Evolutionary conservation across 2,329 filamentous ascomycete species (phyloP), one percentile per base, ranked within the genome.

Genomic region (Arthrobotrys sphaeroides): DNA sequence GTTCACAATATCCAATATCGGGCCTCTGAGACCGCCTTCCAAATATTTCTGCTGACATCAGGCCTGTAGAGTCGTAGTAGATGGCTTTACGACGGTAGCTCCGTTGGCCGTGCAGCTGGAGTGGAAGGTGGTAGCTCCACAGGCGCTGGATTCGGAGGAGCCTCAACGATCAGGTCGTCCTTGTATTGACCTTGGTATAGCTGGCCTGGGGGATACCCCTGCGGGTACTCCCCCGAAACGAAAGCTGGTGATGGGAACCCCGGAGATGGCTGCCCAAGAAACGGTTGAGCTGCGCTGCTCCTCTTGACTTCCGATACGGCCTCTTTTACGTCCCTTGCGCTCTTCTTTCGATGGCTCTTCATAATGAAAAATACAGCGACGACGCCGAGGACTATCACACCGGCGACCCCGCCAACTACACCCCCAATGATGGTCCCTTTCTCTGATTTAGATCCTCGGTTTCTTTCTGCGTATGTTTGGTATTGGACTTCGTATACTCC

Each of bases 301-400:
- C 73, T 47, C 7, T 70, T 72, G 4, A 49, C 66, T 31, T 77
- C 66, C 18, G 65, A 45, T n/a, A 72, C 66, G 3, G 53, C 66
- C 33, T 77, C 73, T 24, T 70, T 66, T n/a, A 77, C 66, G 43
- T 61, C 73, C 31, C 38, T 38, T n/a, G 62, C 40, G 16, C 65
- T 70, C 51, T 77, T 77, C 26, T 72, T 70, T 18, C 73, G 65
- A 53, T 75, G 45, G 31, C 26, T 75, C 42, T 40, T 75, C 72
- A 75, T 75, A 12, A 69, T 69, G 20, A 75, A 75, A 22, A 61
- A 75, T 5, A 75, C 40, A 5, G 64, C 72, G 10, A 64, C 20
- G 12, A 72, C 24, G 28, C 55, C 51, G 10, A 77, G 49, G 10
- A 64, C 18, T 24, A 72, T 45, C n/a, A 64, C 73, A 33, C 73